Evolutionary conservation across 2,329 filamentous ascomycete genomes (phyloP), one percentile per base, ranked within the genome.

Genomic region (Trichoderma atrobrunneum): DNA sequence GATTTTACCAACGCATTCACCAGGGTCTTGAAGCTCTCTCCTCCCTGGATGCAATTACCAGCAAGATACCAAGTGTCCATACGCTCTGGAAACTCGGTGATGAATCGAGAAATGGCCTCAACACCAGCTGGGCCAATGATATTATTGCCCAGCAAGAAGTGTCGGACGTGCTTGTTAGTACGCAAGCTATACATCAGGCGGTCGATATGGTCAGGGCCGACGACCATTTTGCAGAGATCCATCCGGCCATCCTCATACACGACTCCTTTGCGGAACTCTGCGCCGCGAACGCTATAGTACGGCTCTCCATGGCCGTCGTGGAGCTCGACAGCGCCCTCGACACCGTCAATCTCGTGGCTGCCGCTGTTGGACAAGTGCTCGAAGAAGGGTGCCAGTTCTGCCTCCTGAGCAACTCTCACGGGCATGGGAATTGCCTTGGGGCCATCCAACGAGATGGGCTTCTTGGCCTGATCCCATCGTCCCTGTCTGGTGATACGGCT

Each of bases 21-120:
- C 1, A 88, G 80, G 1, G 80, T 74, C 30, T 76, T 77, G 76
- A 88, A 82, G 71, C 81, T 78, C 3, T 77, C 68, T 3, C 78
- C 78, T 64, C 87, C 83, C 43, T 69, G 65, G 73, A 88, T 86
- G 76, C 85, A 87, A 74, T 87, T 87, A 6, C 86, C 86, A 5
- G 86, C 86, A 36, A 88, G 80, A 75, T 88, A 88, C 86, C 86
- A 88, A 36, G 86, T 88, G 69, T 87, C 82, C 76, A 88, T 87
- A 6, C 83, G 81, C 39, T 83, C 77, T 4, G 86, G 86, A 61
- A 81, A 79, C 24, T 84, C 82, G 14, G 79, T 73, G 61, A 86
- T 78, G 76, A 87, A 88, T 10, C 79, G 76, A 34, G 84, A 81
- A 70, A 87, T 85, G 51, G 81, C 82, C 51, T 79, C 77, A 3